phyloP scores from a whole-genome alignment of 768 basidiomycete species.

The Boletus rubroflammeus region DNA sequence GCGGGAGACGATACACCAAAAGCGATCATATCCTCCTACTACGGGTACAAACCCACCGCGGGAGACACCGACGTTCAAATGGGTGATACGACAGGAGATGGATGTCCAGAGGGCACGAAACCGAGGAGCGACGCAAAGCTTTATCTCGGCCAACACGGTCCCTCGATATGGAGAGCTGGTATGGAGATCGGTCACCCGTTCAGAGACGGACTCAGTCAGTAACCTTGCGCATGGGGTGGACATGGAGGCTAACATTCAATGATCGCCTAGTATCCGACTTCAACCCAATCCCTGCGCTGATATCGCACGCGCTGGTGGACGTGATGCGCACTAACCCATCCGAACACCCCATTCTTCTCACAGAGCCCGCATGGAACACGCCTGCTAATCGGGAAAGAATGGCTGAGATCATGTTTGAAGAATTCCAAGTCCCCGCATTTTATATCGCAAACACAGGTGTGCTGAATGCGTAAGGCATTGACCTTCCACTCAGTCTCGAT shows the following conservation, averaged over 20 bases:
- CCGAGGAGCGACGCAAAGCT: conserved; percentile 53
- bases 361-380: conserved; percentile 97
- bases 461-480: conserved; percentile 72
- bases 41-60: conserved; percentile 62
- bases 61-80: conserved; percentile 35
- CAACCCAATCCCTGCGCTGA: conserved; percentile 62
- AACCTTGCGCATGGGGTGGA: background rate
- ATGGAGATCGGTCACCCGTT: conserved; percentile 89
- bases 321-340: conserved; percentile 72
- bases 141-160: conserved; percentile 83
- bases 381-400: conserved; percentile 88
- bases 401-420: conserved; percentile 98
- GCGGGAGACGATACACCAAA: conserved; percentile 97
- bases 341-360: conserved; percentile 90
- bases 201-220: conserved; percentile 78
- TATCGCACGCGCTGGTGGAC: conserved; percentile 71
- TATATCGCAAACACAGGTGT: conserved; percentile 96
- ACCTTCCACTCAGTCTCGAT: background rate
- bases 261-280: conserved; percentile 64
- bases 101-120: conserved; percentile 28
- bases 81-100: conserved; percentile 39
- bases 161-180: conserved; percentile 83
- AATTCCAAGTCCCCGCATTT: conserved; percentile 91
- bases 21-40: conserved; percentile 84
- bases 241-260: conserved; percentile 1